Evolutionary conservation across 176 grass and related monocot species (phyloP).

Genomic region (Saccharum officinarum): DNA sequence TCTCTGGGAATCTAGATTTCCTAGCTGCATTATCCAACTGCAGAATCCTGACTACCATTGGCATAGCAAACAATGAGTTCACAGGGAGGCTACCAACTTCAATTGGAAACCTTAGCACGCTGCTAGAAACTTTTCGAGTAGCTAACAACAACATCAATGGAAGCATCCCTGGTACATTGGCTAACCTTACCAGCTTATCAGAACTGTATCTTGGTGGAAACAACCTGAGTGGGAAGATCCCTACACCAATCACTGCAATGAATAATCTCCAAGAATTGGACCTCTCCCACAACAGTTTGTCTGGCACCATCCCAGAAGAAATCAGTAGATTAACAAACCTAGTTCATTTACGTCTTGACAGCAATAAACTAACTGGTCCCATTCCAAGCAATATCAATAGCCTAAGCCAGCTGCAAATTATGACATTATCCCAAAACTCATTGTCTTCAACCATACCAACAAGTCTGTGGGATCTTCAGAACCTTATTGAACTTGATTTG

Average conservation of each 20-base stretch:
- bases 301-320: slow-evolving; percentile 34
- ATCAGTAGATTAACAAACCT: slow-evolving; percentile 34
- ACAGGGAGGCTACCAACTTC: slow-evolving; percentile 17
- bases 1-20: slow-evolving; percentile 38
- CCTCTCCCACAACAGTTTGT: slow-evolving; percentile 36
- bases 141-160: slow-evolving; percentile 26
- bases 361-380: slow-evolving; percentile 32
- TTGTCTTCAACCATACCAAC: slow-evolving; percentile 43
- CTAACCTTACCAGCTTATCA: slow-evolving; percentile 33
- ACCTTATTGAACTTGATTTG: slow-evolving; percentile 40
- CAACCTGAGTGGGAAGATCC: slow-evolving; percentile 38
- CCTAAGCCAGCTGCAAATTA: slow-evolving; percentile 30
- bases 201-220: slow-evolving; percentile 35
- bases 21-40: slow-evolving; percentile 27
- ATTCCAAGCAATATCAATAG: slow-evolving; percentile 29
- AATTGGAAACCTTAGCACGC: slow-evolving; percentile 22
- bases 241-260: slow-evolving; percentile 2
- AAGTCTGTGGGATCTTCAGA: slow-evolving; percentile 32
- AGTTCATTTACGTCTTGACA: slow-evolving; percentile 20
- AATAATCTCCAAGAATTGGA: slow-evolving; percentile 39
- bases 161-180: slow-evolving; percentile 33
- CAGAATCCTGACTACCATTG: slow-evolving; percentile 7
- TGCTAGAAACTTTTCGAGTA: neutral
- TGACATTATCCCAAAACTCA: slow-evolving; percentile 35
- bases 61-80: slow-evolving; percentile 17